Percentiles rank a stretch among this genome's conserved stretches.
These are phyloP conservation scores for Chaetomium sp. DNA, from an alignment of 2,329 filamentous ascomycete species.

Conservation along the genomic window DNA sequence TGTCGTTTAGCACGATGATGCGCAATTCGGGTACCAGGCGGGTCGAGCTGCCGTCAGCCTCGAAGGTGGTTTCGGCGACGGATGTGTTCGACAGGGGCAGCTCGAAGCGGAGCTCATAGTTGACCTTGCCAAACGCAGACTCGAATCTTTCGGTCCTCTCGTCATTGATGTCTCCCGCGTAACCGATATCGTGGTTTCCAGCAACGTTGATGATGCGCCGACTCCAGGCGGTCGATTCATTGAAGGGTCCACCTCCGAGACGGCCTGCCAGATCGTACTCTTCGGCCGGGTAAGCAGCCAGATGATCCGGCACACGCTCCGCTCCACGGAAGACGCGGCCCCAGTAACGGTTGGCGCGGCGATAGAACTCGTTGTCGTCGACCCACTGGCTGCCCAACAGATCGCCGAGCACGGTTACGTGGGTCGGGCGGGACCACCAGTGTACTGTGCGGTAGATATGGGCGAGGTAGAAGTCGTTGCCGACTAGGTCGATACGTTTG, in stretches of 20 bases:
- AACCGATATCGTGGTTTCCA: constrained; percentile 96
- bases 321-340: constrained; percentile 72
- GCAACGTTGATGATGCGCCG: constrained; percentile 82
- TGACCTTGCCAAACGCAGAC: constrained; percentile 78
- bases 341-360: constrained; percentile 77
- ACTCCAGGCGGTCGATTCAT: constrained; percentile 64
- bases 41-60: constrained; percentile 46
- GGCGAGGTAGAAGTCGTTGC: constrained; percentile 92
- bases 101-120: constrained; percentile 83
- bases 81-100: constrained; percentile 50
- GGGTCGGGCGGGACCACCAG: constrained; percentile 85
- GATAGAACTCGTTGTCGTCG: constrained; percentile 77
- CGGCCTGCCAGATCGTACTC: constrained; percentile 56
- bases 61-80: constrained; percentile 46
- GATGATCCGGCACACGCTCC: constrained; percentile 61
- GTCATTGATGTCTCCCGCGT: constrained; percentile 85
- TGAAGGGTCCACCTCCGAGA: constrained; percentile 48
- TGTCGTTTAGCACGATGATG: constrained; percentile 83
- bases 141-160: constrained; percentile 80
- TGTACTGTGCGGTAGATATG: constrained; percentile 84
- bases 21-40: constrained; percentile 69
- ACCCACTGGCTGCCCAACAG: constrained; percentile 96
- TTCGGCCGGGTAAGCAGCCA: constrained; percentile 51
- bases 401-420: constrained; percentile 87
- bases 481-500: constrained; percentile 84